These are phyloP conservation scores for Aphanomyces euteiches DNA, from an alignment of 352 stramenopile species.

Conservation along the genomic window DNA sequence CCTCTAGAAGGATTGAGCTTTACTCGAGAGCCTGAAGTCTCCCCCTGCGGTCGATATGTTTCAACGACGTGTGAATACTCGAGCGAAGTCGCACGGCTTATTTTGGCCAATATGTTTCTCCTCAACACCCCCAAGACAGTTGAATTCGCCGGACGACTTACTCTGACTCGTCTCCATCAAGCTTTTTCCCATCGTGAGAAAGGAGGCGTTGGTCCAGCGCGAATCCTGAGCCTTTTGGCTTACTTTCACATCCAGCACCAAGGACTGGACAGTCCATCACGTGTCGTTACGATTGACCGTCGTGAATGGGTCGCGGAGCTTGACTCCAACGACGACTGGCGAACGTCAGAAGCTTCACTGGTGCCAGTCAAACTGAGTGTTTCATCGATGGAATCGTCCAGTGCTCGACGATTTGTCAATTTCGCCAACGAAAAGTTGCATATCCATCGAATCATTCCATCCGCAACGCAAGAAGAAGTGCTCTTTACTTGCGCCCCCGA, in stretches of 20 bases:
- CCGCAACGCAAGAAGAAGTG: slow-evolving; percentile 32
- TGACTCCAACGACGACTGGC: background rate
- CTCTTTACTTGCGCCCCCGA: slow-evolving; percentile 32
- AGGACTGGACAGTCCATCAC: background rate
- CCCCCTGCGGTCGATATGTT: background rate
- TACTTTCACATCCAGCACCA: background rate
- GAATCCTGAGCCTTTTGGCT: background rate
- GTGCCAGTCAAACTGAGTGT: background rate
- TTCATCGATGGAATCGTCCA: slow-evolving; percentile 8
- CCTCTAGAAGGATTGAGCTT: background rate
- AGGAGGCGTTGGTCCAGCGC: background rate
- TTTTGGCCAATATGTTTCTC: slow-evolving; percentile 13
- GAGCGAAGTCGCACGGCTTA: background rate
- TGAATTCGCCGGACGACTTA: background rate
- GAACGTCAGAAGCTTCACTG: background rate
- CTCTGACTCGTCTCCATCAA: background rate
- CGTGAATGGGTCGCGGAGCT: background rate
- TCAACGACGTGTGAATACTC: background rate
- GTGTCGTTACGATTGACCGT: background rate
- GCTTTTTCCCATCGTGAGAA: background rate
- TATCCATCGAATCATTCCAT: slow-evolving; percentile 28
- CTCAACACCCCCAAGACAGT: background rate
- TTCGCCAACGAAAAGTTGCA: slow-evolving; percentile 32
- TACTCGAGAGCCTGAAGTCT: background rate
- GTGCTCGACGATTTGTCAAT: slow-evolving; percentile 17